Base-by-base conservation (phyloP, 176 grass and related monocot species). In the Elymus sibiricus region DNA sequence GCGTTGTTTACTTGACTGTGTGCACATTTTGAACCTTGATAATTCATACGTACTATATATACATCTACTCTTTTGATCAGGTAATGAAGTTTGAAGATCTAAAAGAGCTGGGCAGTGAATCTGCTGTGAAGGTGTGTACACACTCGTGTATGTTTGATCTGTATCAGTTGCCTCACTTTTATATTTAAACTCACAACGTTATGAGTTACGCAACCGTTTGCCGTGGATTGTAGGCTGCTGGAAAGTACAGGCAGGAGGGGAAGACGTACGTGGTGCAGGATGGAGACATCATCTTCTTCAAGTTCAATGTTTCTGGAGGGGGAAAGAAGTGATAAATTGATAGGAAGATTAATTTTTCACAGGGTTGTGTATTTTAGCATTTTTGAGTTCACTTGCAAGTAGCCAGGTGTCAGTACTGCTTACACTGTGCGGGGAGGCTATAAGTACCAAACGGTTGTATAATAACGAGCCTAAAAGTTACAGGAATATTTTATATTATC, bases 61-160 rank as follows among this genome's bases (percentile, higher is more conserved):
- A 40, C 82, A 46, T 80, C 13, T 46, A 74, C 43, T 74, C 29
- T 87, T 86, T 70, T 28, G 22, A 61, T 76, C 79, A 98, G 97
- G 97, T 98, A 68, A 98, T 98, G 97, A 98, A 98, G 79, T 98
- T 95, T 83, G 94, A 98, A 11, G 97, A 98, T 86, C 86, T 98
- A 49, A 98, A 98, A 86, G 97, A 99, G 66, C 80, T 99, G 67
- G 88, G 74, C 68, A 90, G 63, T 79, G 97, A 99, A 95, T 29
- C 94, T 78, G 97, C 94, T 80, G 94, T 99, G 6, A 98, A 98
- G 94, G 97, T 95, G 91, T 32, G 19, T 0, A 5, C 14, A 76
- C 28, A 12, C 19, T 2, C 19, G 19, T 15, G 10, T 14, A 44
- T 5, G 5, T 61, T 24, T 4, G 46, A 60, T 16, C 16, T 80